These are phyloP conservation scores for Aphanomyces astaci DNA, from an alignment of 352 stramenopile genomes.

Conservation along the genomic window DNA sequence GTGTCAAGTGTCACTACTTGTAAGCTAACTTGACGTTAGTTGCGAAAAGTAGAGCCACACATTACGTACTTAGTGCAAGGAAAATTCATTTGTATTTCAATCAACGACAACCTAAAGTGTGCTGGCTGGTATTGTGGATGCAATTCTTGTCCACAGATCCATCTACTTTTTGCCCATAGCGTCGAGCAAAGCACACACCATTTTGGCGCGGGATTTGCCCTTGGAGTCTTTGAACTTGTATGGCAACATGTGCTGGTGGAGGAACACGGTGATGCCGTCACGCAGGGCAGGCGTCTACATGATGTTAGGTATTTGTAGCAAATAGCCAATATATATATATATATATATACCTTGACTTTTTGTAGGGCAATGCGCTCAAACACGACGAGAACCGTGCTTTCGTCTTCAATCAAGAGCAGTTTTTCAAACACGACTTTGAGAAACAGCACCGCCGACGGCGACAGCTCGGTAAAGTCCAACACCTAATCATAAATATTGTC, in stretches of 20 bases:
- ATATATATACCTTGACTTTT: constrained; percentile 5
- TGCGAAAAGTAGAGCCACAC: too few relatives aligned
- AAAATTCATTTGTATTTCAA: too few relatives aligned
- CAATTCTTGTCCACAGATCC: too few relatives aligned
- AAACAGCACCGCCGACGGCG: constrained; percentile 83
- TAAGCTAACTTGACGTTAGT: too few relatives aligned
- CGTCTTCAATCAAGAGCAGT: constrained; percentile 68
- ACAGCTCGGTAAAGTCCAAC: constrained; percentile 88
- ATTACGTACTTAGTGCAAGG: too few relatives aligned
- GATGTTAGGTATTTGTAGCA: too few relatives aligned
- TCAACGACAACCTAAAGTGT: too few relatives aligned
- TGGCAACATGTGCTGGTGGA: constrained; percentile 50
- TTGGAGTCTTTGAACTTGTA: not conserved
- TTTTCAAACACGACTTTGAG: constrained; percentile 79
- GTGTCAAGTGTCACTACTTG: too few relatives aligned
- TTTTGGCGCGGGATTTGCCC: not conserved
- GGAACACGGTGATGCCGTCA: constrained; percentile 68
- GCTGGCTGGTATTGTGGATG: too few relatives aligned
- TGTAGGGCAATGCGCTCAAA: constrained; percentile 19
- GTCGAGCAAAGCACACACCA: not conserved
- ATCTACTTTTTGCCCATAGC: constrained; percentile 15
- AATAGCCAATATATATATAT: not conserved
- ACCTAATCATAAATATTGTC: too few relatives aligned
- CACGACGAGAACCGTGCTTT: constrained; percentile 35
- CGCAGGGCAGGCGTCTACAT: constrained; percentile 32